These are phyloP conservation scores for Geranium incanum DNA, from an alignment of 441 rosid species.

Conservation along the genomic window DNA sequence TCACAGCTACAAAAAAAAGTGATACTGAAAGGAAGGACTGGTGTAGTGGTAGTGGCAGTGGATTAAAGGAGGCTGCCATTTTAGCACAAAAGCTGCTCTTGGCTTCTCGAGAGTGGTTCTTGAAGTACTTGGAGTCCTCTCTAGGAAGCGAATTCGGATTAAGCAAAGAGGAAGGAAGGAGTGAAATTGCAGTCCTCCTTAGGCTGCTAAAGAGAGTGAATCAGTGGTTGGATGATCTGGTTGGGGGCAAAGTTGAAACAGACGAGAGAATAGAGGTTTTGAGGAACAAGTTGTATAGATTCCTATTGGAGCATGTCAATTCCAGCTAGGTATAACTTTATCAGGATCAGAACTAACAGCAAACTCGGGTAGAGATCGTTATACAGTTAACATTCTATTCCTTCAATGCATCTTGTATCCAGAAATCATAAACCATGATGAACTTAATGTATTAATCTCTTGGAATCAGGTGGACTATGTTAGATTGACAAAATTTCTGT, in stretches of 20 bases:
- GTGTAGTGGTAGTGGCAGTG: neutral
- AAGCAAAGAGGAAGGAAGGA: slow-evolving; percentile 23
- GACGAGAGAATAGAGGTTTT: slow-evolving; percentile 29
- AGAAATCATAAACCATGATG: no score
- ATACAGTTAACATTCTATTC: no score
- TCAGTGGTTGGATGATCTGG: slow-evolving; percentile 34
- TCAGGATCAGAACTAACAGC: no score
- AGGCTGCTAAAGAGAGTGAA: slow-evolving; percentile 37
- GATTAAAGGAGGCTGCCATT: slow-evolving; percentile 28
- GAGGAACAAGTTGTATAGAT: slow-evolving; percentile 37
- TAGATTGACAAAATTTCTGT: no score
- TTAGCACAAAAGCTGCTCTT: slow-evolving; percentile 36
- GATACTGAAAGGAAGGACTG: slow-evolving; percentile 15
- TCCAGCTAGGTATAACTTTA: no score
- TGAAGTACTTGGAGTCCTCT: slow-evolving; percentile 39
- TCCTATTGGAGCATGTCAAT: slow-evolving; percentile 22
- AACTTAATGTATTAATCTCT: neutral
- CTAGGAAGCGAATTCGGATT: slow-evolving; percentile 26
- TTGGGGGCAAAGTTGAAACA: slow-evolving; percentile 19
- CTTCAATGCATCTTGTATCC: no score
- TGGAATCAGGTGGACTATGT: neutral
- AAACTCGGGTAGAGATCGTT: no score
- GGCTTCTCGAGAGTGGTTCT: slow-evolving; percentile 42
- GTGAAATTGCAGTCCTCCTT: slow-evolving; percentile 28
- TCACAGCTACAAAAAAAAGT: slow-evolving; percentile 17